Conservation (phyloP, 495 filamentous ascomycete genomes). For the Jackrogersella minutella region DNA sequence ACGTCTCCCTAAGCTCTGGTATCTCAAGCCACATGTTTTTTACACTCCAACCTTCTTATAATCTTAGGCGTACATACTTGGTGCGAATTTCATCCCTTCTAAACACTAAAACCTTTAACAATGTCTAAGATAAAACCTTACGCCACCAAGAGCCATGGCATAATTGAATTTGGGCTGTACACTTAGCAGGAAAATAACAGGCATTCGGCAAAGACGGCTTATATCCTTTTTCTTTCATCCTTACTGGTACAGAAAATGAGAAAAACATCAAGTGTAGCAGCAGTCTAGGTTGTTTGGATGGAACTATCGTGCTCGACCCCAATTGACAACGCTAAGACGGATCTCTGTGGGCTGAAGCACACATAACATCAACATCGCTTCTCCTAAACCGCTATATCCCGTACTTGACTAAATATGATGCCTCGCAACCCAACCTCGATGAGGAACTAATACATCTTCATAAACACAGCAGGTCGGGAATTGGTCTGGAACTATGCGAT, state of each 20-base stretch:
- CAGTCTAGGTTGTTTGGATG: too few relatives aligned
- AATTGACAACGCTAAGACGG: not conserved
- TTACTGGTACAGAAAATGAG: not conserved
- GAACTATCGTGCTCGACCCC: conserved; percentile 11
- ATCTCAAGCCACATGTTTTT: not conserved
- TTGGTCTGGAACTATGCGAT: too few relatives aligned
- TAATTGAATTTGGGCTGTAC: not conserved
- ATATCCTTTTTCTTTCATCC: not conserved
- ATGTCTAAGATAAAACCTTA: not conserved
- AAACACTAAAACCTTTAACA: too few relatives aligned
- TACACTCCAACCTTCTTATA: not conserved
- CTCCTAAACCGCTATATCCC: not conserved
- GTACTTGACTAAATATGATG: too few relatives aligned
- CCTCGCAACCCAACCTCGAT: not conserved
- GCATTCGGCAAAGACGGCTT: not conserved
- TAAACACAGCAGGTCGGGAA: too few relatives aligned
- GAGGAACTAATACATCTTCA: too few relatives aligned
- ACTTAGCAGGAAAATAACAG: too few relatives aligned
- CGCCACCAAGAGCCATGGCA: not conserved
- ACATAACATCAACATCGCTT: not conserved
- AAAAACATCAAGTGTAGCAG: conserved; percentile 2
- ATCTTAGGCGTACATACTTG: not conserved
- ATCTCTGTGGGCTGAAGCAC: not conserved
- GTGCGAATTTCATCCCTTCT: not conserved
- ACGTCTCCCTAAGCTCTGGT: not conserved